Base-by-base conservation (phyloP, 1,284 basidiomycete species). In the Golubevia sp. region DNA sequence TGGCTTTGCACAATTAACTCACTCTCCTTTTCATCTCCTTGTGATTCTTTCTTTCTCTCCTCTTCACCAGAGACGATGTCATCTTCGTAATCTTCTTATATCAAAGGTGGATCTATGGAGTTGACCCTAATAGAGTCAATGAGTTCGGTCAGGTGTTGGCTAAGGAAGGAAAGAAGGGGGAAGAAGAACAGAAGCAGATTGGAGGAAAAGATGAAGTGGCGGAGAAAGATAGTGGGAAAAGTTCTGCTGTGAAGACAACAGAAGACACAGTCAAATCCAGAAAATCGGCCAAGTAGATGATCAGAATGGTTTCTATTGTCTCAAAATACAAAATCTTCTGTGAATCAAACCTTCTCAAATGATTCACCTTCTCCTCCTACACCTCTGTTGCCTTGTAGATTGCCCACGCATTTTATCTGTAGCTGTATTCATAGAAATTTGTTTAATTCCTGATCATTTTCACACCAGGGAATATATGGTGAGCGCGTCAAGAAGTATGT, bases 71-170 rank as follows among this genome's bases (percentile, higher is more conserved):
- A 27, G 76, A 78, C 49, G 76, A 78, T 56, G 27, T 77, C 23
- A 70, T 78, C 50, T 78, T 78, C 52, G 67, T 78, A 50, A 62
- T 78, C 51, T 69, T 66, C 44, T 57, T 78, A 52, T 75, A 75
- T 44, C 76, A 78, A 58, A 55, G 71, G 24, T 77, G 71, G 73
- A 68, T 68, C 24, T 78, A 77, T 38, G 74, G 76, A 1, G 67
- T 77, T 15, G 76, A 78, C 59, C 65, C 62, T 7, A 77, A 68
- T 26, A 44, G 76, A 26, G 55, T 64, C 26, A 78, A 78, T 58
- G 76, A 78, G 63, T 76, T 70, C 34, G 76, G 76, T 3, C 74
- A 78, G 66, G 56, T 61, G 20, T 25, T 76, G 23, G 73, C 75
- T 24, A 49, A 55, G 13, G 62, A 60, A 24, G 56, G 56, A 15